phyloP scores from a whole-genome alignment of 768 basidiomycete species.

The Mycena floridula region DNA sequence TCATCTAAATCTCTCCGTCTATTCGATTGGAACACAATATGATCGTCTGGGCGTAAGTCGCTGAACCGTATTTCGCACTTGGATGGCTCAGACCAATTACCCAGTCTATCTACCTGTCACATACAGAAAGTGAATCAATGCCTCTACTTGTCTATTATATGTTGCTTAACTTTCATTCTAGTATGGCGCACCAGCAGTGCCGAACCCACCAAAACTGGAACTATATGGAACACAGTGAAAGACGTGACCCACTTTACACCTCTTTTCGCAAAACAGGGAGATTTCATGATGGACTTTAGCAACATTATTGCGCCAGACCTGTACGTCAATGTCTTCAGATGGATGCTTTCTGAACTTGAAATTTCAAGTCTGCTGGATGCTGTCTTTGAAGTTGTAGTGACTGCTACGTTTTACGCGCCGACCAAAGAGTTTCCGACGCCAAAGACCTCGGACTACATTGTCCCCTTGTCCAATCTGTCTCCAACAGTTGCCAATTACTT shows the following conservation, averaged over 20 bases:
- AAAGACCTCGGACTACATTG: constrained; percentile 41
- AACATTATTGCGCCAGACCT: constrained; percentile 41
- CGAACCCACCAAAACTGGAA: constrained; percentile 52
- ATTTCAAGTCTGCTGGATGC: constrained; percentile 21
- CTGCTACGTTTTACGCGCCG: constrained; percentile 54
- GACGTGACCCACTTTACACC: constrained; percentile 56
- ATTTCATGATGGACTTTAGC: constrained; percentile 54
- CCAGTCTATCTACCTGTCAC: constrained; percentile 44
- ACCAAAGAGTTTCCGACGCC: constrained; percentile 38
- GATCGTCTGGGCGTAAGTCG: constrained; percentile 41
- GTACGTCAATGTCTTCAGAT: constrained; percentile 24
- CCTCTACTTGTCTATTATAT: background rate
- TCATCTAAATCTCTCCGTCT: constrained; percentile 52
- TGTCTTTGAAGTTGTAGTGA: constrained; percentile 34
- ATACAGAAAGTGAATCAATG: constrained; percentile 44
- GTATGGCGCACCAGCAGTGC: constrained; percentile 67
- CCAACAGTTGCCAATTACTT: constrained; percentile 40
- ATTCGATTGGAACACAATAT: constrained; percentile 53
- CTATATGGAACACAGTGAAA: constrained; percentile 62
- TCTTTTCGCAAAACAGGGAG: constrained; percentile 47
- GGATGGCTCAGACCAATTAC: constrained; percentile 11
- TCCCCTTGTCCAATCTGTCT: constrained; percentile 50
- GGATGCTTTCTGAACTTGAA: background rate
- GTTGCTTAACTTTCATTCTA: constrained; percentile 13
- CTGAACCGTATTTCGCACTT: background rate